A percentile compares a stretch with the other conserved stretches of the same genome.
Evolutionary conservation across 208 protist genomes (phyloP).

Genomic region (Wallacemonas rigidus): DNA sequence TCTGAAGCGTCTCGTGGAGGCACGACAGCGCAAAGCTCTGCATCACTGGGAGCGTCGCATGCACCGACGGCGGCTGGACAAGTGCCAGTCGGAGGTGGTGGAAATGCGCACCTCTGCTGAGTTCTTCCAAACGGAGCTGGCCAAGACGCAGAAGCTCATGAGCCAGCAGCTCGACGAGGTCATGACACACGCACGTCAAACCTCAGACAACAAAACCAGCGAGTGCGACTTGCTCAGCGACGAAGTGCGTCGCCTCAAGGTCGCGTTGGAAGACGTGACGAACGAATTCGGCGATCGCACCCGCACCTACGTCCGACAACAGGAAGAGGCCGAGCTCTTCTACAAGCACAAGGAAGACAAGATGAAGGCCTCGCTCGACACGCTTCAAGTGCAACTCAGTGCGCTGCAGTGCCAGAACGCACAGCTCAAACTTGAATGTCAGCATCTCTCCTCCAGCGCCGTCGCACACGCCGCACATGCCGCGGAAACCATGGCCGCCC

Average conservation of each 20-base stretch:
- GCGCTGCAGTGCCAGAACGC: constrained; percentile 15
- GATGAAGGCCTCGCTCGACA: constrained; percentile 21
- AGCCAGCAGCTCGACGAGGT: constrained; percentile 23
- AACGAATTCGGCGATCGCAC: constrained; percentile 67
- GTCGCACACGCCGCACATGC: background rate
- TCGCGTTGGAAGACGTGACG: constrained; percentile 50
- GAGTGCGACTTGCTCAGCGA: constrained; percentile 33
- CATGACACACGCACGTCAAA: background rate
- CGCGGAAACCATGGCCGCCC: background rate
- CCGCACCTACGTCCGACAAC: constrained; percentile 54
- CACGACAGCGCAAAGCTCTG: background rate
- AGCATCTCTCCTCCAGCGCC: background rate
- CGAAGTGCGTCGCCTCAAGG: constrained; percentile 41
- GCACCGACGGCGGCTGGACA: constrained; percentile 10
- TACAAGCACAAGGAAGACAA: constrained; percentile 34
- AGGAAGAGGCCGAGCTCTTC: constrained; percentile 45
- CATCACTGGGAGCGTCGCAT: constrained; percentile 16
- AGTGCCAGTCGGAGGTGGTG: background rate
- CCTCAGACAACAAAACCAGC: background rate
- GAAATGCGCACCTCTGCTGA: constrained; percentile 23
- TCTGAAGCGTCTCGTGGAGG: background rate
- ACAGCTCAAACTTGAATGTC: constrained; percentile 9
- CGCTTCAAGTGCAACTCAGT: constrained; percentile 18
- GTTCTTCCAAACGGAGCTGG: constrained; percentile 30
- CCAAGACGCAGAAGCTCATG: constrained; percentile 18